Evolutionary conservation across 2,329 filamentous ascomycete species (phyloP).

Genomic region (Clonostachys chloroleuca): DNA sequence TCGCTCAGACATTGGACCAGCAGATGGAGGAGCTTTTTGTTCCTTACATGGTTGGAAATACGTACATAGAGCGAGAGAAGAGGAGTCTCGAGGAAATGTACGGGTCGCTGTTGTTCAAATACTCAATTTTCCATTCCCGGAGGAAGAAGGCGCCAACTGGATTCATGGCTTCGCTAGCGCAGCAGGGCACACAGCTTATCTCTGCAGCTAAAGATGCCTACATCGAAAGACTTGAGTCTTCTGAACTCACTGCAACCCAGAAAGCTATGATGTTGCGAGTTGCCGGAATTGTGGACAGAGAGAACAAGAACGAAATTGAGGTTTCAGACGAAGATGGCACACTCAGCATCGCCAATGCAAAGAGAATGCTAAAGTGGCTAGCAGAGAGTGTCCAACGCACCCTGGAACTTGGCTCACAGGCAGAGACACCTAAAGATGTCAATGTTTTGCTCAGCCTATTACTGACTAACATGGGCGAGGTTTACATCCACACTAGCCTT

Average conservation of each 20-base stretch:
- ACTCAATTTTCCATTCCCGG: conserved; percentile 87
- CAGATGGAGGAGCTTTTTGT: conserved; percentile 76
- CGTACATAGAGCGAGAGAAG: conserved; percentile 66
- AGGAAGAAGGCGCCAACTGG: conserved; percentile 85
- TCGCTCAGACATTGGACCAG: conserved; percentile 69
- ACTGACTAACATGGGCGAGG: conserved; percentile 81
- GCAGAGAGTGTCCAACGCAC: conserved; percentile 91
- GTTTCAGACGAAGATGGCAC: conserved; percentile 86
- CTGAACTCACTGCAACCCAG: conserved; percentile 82
- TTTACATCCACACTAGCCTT: conserved; percentile 65
- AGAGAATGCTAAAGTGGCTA: conserved; percentile 96
- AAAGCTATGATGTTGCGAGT: conserved; percentile 87
- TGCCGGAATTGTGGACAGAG: conserved; percentile 74
- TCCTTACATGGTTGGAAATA: conserved; percentile 64
- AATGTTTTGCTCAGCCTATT: conserved; percentile 79
- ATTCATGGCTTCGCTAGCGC: conserved; percentile 88
- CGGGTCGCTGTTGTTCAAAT: conserved; percentile 92
- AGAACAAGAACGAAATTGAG: conserved; percentile 81
- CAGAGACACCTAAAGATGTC: conserved; percentile 92
- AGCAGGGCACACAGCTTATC: conserved; percentile 84
- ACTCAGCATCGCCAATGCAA: conserved; percentile 81
- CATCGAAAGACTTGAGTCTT: conserved; percentile 81
- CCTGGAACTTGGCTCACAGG: conserved; percentile 81
- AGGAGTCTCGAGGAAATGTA: conserved; percentile 75
- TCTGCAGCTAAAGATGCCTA: conserved; percentile 88